These are phyloP conservation scores for Raffaelea ambrosiae DNA, from an alignment of 2,329 filamentous ascomycete species.

Conservation along the genomic window DNA sequence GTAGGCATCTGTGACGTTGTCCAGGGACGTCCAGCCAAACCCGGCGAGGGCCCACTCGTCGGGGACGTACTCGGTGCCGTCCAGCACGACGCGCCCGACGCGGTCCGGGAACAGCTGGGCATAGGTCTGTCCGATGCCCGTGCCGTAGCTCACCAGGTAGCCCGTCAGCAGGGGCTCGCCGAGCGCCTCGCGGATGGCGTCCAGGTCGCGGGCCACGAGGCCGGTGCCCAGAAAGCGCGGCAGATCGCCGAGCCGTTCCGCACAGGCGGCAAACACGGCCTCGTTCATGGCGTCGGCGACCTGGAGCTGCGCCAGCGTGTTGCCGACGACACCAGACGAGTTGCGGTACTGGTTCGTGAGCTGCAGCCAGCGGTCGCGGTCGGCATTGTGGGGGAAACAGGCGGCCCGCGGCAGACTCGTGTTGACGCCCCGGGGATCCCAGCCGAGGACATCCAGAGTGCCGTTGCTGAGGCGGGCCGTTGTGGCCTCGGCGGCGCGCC, in stretches of 20 bases:
- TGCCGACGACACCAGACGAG: slow-evolving; percentile 20
- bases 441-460: slow-evolving; percentile 40
- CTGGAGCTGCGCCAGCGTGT: slow-evolving; percentile 26
- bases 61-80: slow-evolving; percentile 38
- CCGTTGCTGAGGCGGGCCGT: slow-evolving; percentile 32
- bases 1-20: slow-evolving; percentile 41
- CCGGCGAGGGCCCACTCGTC: slow-evolving; percentile 37
- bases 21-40: slow-evolving; percentile 37
- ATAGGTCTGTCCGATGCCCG: slow-evolving; percentile 42
- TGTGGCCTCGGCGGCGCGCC: slow-evolving; percentile 26
- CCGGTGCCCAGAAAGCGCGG: slow-evolving; percentile 37
- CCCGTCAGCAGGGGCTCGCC: slow-evolving; percentile 38
- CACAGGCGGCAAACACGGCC: slow-evolving; percentile 34
- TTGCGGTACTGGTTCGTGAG: slow-evolving; percentile 29
- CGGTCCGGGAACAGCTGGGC: slow-evolving; percentile 40
- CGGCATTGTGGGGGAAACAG: slow-evolving; percentile 36
- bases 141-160: slow-evolving; percentile 43
- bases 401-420: slow-evolving; percentile 32
- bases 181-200: slow-evolving; percentile 36
- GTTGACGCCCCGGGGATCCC: slow-evolving; percentile 47
- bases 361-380: slow-evolving; percentile 37
- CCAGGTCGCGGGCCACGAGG: slow-evolving; percentile 38
- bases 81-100: slow-evolving; percentile 39
- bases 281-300: slow-evolving; percentile 37
- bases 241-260: slow-evolving; percentile 33